These are phyloP conservation scores for Pharus latifolius DNA, from an alignment of 176 grass and related monocot species.

Conservation along the genomic window DNA sequence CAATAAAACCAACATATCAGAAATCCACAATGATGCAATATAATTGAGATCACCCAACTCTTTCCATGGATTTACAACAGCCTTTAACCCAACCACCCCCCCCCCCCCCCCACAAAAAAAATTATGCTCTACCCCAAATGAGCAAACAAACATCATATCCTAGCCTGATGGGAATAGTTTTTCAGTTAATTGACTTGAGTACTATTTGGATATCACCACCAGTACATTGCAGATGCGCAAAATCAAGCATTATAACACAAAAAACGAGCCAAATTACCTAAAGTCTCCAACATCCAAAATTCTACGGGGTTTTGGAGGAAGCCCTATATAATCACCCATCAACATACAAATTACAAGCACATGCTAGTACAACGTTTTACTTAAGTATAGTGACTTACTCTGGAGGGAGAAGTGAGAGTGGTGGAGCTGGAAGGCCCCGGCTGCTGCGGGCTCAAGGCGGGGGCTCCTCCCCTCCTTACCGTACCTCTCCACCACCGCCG, in stretches of 20 bases:
- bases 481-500: constrained; percentile 57
- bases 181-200: neutral
- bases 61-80: neutral
- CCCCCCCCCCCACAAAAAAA: no score
- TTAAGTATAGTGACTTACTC: constrained; percentile 25
- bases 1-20: neutral
- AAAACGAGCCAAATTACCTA: neutral
- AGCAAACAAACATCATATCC: neutral
- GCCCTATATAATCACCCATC: neutral
- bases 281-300: neutral
- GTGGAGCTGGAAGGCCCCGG: constrained; percentile 54
- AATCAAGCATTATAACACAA: no score
- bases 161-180: neutral
- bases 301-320: neutral
- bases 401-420: constrained; percentile 80
- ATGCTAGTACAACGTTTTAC: neutral
- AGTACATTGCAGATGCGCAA: neutral
- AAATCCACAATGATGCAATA: no score
- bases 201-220: neutral
- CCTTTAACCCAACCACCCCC: neutral
- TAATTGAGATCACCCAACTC: neutral
- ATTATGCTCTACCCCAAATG: neutral
- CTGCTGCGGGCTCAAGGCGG: constrained; percentile 20
- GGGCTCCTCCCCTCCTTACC: constrained; percentile 61
- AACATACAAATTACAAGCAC: neutral